Evolutionary conservation across 768 basidiomycete species (phyloP).

Genomic region (Pulveroboletus ravenelii): DNA sequence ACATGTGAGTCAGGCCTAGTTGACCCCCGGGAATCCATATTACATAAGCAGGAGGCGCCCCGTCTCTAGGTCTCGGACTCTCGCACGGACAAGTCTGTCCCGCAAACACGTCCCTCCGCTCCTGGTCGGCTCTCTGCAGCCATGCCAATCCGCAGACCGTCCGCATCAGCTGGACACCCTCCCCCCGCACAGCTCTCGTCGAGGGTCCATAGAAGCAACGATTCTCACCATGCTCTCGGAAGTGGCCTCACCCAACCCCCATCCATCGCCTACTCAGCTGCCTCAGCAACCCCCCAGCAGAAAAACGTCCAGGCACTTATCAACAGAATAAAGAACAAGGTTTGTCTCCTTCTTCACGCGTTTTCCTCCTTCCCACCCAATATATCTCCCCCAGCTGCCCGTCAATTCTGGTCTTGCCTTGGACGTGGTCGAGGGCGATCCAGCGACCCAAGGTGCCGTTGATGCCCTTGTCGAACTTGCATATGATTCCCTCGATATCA

Average conservation of each 20-base stretch:
- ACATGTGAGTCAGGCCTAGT: neutral
- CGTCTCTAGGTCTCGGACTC: slow-evolving; percentile 8
- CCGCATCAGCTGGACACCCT: slow-evolving; percentile 48
- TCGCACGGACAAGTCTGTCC: slow-evolving; percentile 19
- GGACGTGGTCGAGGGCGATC: slow-evolving; percentile 70
- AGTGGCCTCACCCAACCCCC: slow-evolving; percentile 32
- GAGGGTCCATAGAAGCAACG: slow-evolving; percentile 58
- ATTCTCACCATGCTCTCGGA: slow-evolving; percentile 47
- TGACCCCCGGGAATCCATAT: neutral
- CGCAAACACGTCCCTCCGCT: slow-evolving; percentile 7
- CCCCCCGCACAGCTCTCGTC: slow-evolving; percentile 34
- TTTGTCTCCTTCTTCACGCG: slow-evolving; percentile 26
- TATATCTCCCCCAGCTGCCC: slow-evolving; percentile 57
- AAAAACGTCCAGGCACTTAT: slow-evolving; percentile 80
- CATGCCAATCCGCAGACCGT: slow-evolving; percentile 57
- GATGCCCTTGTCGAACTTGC: slow-evolving; percentile 79
- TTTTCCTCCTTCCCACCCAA: neutral
- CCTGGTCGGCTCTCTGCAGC: slow-evolving; percentile 24
- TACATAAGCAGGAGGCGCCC: slow-evolving; percentile 19
- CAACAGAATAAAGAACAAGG: slow-evolving; percentile 77
- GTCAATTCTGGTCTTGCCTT: slow-evolving; percentile 75
- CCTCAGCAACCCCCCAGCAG: slow-evolving; percentile 60
- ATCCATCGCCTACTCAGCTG: slow-evolving; percentile 35
- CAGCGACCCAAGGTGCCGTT: slow-evolving; percentile 69
- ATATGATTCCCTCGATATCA: slow-evolving; percentile 70